Evolutionary conservation across 352 stramenopile genomes (phyloP).

Genomic region (Pythium aphanidermatum): DNA sequence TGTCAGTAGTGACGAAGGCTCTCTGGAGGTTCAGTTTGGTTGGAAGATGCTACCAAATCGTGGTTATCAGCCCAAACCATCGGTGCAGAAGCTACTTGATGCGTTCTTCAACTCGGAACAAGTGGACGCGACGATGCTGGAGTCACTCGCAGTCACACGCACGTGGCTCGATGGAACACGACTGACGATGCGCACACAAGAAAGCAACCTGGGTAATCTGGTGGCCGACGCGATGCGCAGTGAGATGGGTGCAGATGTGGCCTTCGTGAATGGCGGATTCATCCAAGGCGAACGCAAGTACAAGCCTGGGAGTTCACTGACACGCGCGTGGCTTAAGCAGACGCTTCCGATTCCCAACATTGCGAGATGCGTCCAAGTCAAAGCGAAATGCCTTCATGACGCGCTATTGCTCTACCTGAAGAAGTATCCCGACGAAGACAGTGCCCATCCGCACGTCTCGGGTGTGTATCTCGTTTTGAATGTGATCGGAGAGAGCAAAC

Average conservation of each 20-base stretch:
- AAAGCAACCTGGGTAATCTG: background rate
- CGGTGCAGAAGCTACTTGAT: background rate
- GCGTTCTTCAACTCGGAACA: background rate
- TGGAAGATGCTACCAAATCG: background rate
- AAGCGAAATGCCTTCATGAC: background rate
- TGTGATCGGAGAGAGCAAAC: background rate
- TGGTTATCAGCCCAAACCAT: background rate
- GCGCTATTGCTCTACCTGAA: background rate
- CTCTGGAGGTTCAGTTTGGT: too few species aligned
- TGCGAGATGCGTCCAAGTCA: background rate
- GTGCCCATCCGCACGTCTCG: conserved; percentile 3
- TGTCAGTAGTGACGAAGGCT: too few species aligned
- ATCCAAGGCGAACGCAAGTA: background rate
- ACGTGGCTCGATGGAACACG: background rate
- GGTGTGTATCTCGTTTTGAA: conserved; percentile 4
- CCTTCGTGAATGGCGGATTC: background rate
- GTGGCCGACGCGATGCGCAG: background rate
- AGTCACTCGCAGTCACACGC: background rate
- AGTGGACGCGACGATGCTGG: background rate
- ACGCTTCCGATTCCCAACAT: conserved; percentile 11
- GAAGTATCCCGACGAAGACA: conserved; percentile 5
- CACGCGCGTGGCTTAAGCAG: background rate
- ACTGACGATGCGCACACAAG: background rate
- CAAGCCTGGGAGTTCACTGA: background rate
- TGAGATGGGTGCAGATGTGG: background rate